Evolutionary conservation across 169 alveolate genomes (phyloP), one percentile per base, ranked within the genome.

Genomic region (Plasmodium relictum): DNA sequence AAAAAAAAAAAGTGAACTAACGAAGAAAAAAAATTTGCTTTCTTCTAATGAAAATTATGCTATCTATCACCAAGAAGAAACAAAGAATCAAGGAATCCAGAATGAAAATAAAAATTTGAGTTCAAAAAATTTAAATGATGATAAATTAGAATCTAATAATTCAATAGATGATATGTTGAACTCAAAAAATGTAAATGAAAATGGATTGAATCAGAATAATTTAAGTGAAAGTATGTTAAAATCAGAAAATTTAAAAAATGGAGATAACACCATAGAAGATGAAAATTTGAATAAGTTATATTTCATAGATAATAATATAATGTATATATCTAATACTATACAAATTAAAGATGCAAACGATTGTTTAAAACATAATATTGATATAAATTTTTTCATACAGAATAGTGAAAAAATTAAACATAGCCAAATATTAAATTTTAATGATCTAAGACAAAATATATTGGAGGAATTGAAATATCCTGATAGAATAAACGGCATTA

Each of bases 291-390:
- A 58, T 16, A 39, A 26, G 3, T 52, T 54, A 14, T 71, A 80
- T 59, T 85, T 85, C 45, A 52, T 85, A 20, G 74, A 85, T 24
- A 71, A 85, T 62, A 71, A 71, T 31, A 70, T 85, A 3, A 31
- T 85, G 92, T 85, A 85, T 22, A 41, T 85, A 58, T 93, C 66
- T 20, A 66, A 71, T 44, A 68, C 6, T 24, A 72, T 70, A 41
- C 20, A 24, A 14, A 24, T 72, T 44, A 97, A 98, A 88, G 99
- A 98, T 76, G 99, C 99, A 20, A 98, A 98, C 89, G 99, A 98
- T 85, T 97, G 97, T 42, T 91, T 97, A 39, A 89, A 95, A 78
- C 18, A 72, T 39, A 92, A 93, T 44, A 59, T 92, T 12, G 93
- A 94, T 80, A 59, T 96, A 45, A 10, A 62, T 26, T 65, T 80